Conservation (phyloP, 2,329 filamentous ascomycete species). For the Hypoxylon sp. region DNA sequence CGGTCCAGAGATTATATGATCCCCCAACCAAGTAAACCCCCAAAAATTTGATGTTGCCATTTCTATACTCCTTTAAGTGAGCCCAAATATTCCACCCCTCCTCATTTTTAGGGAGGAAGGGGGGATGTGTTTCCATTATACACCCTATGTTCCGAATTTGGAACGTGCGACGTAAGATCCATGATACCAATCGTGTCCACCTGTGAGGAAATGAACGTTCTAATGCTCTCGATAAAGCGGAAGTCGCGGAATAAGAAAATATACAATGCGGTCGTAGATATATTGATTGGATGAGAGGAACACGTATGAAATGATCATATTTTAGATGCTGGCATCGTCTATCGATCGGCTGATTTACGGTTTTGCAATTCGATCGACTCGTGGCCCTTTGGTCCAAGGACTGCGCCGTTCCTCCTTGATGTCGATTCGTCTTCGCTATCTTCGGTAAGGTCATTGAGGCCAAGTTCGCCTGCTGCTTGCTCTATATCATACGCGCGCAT, state of each 20-base stretch:
- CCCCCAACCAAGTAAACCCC: constrained; percentile 27
- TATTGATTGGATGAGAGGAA: constrained; percentile 25
- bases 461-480: constrained; percentile 76
- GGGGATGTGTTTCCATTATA: constrained; percentile 33
- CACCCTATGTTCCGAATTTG: constrained; percentile 37
- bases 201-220: constrained; percentile 43
- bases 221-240: constrained; percentile 38
- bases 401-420: constrained; percentile 58
- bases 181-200: constrained; percentile 49
- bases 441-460: constrained; percentile 83
- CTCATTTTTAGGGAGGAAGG: constrained; percentile 16
- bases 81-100: constrained; percentile 18
- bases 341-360: constrained; percentile 57
- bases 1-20: constrained; percentile 18
- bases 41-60: constrained; percentile 32
- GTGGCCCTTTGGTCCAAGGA: constrained; percentile 59
- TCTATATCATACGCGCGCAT: constrained; percentile 94
- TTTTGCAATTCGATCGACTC: constrained; percentile 67
- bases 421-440: constrained; percentile 77
- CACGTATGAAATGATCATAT: constrained; percentile 16
- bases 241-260: constrained; percentile 46
- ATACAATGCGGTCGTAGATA: constrained; percentile 51
- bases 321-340: constrained; percentile 2
- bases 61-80: constrained; percentile 43
- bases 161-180: constrained; percentile 47